Base-by-base conservation (phyloP, 305 asterid genomes). In the Plantago rigida region DNA sequence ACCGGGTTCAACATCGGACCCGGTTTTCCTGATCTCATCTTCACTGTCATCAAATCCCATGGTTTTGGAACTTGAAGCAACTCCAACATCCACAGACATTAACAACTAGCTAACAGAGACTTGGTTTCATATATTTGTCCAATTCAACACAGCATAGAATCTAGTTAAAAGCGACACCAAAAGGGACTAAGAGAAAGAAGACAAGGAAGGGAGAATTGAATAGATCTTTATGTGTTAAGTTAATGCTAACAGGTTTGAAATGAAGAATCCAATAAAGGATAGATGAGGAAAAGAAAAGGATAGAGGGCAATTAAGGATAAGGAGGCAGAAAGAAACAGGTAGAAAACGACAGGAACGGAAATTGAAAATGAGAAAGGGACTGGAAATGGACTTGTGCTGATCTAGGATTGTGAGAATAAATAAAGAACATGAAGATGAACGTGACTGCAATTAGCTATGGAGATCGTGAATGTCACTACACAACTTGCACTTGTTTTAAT, bases 61-160 rank as follows among this genome's bases (percentile, higher is more conserved):
- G 66, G 31, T 69, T 60, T 73, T 73, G 64, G 75, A 72, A 67
- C 74, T 56, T 11, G 81, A 79, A 54, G 54, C 73, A 24, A 55
- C 76, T 56, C 79, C 79, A 72, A 56, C 69, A 48, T 54, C 73
- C 77, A 71, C 73, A 70, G 75, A 70, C 82, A 75, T 77, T 64
- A 59, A 60, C 67, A 36, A 57, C n/a, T 31, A 22, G 46, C 46
- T 41, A 41, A 41, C 12, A 0, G 46, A 41, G 46, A 9, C 0
- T 41, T 41, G 46, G 46, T 41, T 41, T 41, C 46, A 41, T 41
- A 41, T 41, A 41, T 2, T 41, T 9, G 46, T 41, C 46, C 44
- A 39, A 9, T 39, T 9, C 11, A 5, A 39, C 12, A 36, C 7
- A 22, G 26, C 26, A 22, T 22, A 36, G 42, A 36, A 36, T 36